These are phyloP conservation scores for Tagetes erecta DNA, from an alignment of 129 eudicot genomes.

Conservation along the genomic window DNA sequence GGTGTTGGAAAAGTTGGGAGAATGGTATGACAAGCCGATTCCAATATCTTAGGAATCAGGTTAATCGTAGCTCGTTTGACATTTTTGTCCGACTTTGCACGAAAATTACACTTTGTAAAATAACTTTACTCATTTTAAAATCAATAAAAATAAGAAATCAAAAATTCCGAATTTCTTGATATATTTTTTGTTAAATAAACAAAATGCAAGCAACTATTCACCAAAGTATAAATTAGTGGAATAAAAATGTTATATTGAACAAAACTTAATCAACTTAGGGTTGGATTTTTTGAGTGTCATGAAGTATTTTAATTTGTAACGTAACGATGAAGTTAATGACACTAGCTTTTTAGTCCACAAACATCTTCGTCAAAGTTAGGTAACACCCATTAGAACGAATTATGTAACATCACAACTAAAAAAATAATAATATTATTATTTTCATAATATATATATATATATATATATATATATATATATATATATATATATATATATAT, in stretches of 20 bases:
- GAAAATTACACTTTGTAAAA: too few species aligned
- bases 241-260: neutral
- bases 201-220: neutral
- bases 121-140: neutral
- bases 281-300: neutral
- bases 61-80: too few species aligned
- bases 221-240: neutral
- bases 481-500: too few species aligned
- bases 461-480: too few species aligned
- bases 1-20: too few species aligned
- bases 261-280: neutral
- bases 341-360: neutral
- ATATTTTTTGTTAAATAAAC: neutral
- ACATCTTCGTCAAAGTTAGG: slow-evolving; percentile 10
- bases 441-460: too few species aligned
- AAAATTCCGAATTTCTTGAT: neutral
- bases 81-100: too few species aligned
- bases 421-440: too few species aligned
- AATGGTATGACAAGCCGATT: too few species aligned
- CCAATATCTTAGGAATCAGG: too few species aligned
- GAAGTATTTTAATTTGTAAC: neutral
- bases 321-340: neutral
- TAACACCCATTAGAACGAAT: neutral
- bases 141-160: neutral
- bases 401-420: neutral